These are phyloP conservation scores for Insectozyma bohioensis DNA, from an alignment of 1,139 yeast species.

Conservation along the genomic window DNA sequence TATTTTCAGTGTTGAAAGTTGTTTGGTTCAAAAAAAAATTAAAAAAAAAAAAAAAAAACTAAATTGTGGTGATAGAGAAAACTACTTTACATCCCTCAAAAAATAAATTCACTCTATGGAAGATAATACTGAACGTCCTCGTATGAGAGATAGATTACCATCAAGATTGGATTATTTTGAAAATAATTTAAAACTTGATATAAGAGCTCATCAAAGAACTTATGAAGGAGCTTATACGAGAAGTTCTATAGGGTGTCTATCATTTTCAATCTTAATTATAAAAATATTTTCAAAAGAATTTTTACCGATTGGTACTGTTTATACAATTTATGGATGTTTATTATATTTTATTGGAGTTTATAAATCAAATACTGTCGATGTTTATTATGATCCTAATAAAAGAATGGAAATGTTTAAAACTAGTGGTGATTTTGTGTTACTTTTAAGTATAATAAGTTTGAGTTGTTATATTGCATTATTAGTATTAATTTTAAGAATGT, in stretches of 20 bases:
- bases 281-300: slow-evolving; percentile 55
- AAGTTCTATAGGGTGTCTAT: slow-evolving; percentile 49
- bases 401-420: slow-evolving; percentile 46
- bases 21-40: too few species aligned
- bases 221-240: slow-evolving; percentile 63
- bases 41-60: too few species aligned
- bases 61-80: too few species aligned
- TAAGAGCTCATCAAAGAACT: slow-evolving; percentile 61
- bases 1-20: too few species aligned
- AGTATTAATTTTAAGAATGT: slow-evolving; percentile 41
- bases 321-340: slow-evolving; percentile 51
- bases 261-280: slow-evolving; percentile 48
- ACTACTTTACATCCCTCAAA: too few species aligned
- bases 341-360: slow-evolving; percentile 49
- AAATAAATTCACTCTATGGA: too few species aligned
- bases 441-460: slow-evolving; percentile 43
- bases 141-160: slow-evolving; percentile 25
- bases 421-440: slow-evolving; percentile 49
- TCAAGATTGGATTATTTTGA: slow-evolving; percentile 37
- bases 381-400: slow-evolving; percentile 44
- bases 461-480: slow-evolving; percentile 46
- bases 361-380: slow-evolving; percentile 45
- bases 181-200: slow-evolving; percentile 45
- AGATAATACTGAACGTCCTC: slow-evolving; percentile 5
- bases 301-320: slow-evolving; percentile 52